Conservation (phyloP, 2,329 filamentous ascomycete genomes). For the Fusarium pseudoanthophilum region DNA sequence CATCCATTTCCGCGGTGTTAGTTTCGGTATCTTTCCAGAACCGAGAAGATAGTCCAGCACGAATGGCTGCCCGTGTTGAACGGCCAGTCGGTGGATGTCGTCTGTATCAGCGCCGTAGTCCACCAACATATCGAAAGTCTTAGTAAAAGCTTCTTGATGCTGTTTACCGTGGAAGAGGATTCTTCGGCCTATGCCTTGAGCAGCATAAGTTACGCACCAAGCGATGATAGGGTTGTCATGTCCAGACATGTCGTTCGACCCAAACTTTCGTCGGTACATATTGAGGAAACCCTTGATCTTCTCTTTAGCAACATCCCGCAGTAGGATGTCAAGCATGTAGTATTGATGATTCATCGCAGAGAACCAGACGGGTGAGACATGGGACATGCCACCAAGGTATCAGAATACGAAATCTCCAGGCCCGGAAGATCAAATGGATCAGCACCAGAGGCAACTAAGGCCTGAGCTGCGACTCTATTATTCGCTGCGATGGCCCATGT, state of each 20-base stretch:
- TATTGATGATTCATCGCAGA: background rate
- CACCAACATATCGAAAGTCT: background rate
- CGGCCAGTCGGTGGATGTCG: background rate
- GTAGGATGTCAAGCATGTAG: accelerated
- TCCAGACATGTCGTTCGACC: background rate
- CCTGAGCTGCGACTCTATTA: accelerated
- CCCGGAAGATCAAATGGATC: background rate
- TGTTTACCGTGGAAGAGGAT: accelerated
- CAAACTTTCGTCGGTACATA: background rate
- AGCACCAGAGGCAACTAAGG: accelerated
- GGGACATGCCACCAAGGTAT: background rate
- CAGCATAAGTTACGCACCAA: background rate
- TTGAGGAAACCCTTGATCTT: accelerated
- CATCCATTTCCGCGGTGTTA: background rate
- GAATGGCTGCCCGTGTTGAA: background rate
- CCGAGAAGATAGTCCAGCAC: background rate
- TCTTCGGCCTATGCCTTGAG: background rate
- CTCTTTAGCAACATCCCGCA: accelerated
- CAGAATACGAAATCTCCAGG: background rate
- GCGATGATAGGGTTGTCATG: background rate
- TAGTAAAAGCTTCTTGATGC: background rate
- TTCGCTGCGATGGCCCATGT: background rate
- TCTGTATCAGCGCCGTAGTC: background rate
- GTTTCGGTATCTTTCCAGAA: background rate
- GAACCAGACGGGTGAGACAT: background rate